Conservation (phyloP, 768 basidiomycete genomes). For the Ephemerocybe angulata region DNA sequence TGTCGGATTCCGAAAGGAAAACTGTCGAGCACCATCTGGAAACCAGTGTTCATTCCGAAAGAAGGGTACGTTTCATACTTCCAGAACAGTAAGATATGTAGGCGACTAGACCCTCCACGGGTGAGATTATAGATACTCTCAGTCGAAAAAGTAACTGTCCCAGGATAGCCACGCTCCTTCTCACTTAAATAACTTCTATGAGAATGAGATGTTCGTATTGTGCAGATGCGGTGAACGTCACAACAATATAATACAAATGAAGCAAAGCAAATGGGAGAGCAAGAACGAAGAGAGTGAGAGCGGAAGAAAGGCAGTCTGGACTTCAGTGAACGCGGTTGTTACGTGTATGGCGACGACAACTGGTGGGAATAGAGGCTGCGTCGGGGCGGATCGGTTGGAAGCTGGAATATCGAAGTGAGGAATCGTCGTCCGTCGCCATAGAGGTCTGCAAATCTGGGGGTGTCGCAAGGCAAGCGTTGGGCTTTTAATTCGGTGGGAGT, state of each 20-base stretch:
- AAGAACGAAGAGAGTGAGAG: conserved; percentile 1
- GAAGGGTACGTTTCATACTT: too few relatives aligned
- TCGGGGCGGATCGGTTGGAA: neutral
- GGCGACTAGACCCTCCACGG: too few relatives aligned
- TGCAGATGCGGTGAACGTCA: neutral
- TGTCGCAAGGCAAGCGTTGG: neutral
- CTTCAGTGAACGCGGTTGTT: neutral
- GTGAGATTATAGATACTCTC: too few relatives aligned
- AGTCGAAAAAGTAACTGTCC: too few relatives aligned
- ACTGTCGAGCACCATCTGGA: too few relatives aligned
- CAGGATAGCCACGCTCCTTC: too few relatives aligned
- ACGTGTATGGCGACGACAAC: neutral
- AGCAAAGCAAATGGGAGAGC: conserved; percentile 2
- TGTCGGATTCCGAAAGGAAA: too few relatives aligned
- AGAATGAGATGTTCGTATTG: too few relatives aligned
- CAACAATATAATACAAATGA: neutral
- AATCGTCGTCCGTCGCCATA: neutral
- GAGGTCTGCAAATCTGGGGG: neutral
- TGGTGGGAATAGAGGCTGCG: neutral
- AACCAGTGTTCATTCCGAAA: too few relatives aligned
- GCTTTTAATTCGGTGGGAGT: neutral
- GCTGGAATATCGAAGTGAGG: neutral
- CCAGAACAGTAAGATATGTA: too few relatives aligned
- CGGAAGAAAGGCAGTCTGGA: neutral
- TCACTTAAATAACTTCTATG: too few relatives aligned